phyloP scores from a whole-genome alignment of 257 asterid genomes.

The Cinchona pubescens region DNA sequence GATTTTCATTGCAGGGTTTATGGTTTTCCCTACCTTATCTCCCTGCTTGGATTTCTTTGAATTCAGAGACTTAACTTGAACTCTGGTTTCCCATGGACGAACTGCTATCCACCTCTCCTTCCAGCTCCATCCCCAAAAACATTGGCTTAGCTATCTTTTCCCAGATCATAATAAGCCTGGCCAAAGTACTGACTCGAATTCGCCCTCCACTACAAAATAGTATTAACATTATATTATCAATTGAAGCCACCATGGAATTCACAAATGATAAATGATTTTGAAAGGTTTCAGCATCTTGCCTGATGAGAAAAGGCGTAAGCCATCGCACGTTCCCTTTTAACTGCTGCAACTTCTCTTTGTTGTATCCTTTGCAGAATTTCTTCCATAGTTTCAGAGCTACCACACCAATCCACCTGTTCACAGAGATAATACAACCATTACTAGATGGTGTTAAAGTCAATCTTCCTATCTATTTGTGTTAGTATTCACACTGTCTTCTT shows the following conservation, averaged over 20 bases:
- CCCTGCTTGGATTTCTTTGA: slow-evolving; percentile 32
- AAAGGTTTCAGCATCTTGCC: slow-evolving; percentile 31
- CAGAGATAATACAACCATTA: background rate
- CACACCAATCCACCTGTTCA: slow-evolving; percentile 67
- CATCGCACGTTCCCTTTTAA: slow-evolving; percentile 65
- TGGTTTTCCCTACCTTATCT: slow-evolving; percentile 26
- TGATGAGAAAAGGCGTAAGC: slow-evolving; percentile 82
- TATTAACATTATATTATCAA: background rate
- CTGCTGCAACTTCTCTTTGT: slow-evolving; percentile 63
- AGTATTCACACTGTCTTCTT: background rate
- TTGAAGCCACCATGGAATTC: background rate
- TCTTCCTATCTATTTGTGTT: background rate
- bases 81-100: slow-evolving; percentile 74
- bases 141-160: slow-evolving; percentile 71
- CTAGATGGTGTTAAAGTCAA: background rate
- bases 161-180: slow-evolving; percentile 63
- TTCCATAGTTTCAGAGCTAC: slow-evolving; percentile 78
- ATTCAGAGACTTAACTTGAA: slow-evolving; percentile 26
- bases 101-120: slow-evolving; percentile 69
- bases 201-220: slow-evolving; percentile 60
- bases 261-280: background rate
- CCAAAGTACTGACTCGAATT: slow-evolving; percentile 56
- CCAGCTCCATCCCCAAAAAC: slow-evolving; percentile 99
- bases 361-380: slow-evolving; percentile 63
- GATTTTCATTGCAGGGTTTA: slow-evolving; percentile 19